These are phyloP conservation scores for Castanopsis chinensis DNA, from an alignment of 306 rosid species.

Conservation along the genomic window DNA sequence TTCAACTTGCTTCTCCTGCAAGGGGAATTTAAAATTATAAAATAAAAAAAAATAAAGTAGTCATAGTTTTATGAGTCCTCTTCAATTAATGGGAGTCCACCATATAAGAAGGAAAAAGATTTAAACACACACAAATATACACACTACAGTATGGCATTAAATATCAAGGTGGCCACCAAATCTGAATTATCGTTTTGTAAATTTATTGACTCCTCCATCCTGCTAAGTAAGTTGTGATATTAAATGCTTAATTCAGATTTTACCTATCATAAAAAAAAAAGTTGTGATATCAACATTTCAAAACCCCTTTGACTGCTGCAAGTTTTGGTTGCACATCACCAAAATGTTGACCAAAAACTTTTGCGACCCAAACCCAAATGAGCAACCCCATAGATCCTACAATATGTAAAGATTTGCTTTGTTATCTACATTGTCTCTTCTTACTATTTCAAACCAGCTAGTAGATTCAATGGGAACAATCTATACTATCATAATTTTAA, in stretches of 20 bases:
- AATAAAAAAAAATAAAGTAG: slow-evolving; percentile 13
- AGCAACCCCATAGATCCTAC: slow-evolving; percentile 2
- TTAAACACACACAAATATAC: too few relatives aligned
- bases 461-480: slow-evolving; percentile 5
- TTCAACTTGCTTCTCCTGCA: slow-evolving; percentile 82
- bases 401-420: neutral
- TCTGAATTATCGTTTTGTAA: neutral
- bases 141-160: neutral
- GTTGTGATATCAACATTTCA: neutral
- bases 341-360: neutral
- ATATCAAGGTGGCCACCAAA: neutral
- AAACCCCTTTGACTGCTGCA: neutral
- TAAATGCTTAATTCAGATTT: too few relatives aligned
- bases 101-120: neutral
- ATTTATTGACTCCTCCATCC: neutral
- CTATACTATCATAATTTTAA: neutral
- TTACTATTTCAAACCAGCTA: neutral
- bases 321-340: neutral
- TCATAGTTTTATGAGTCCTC: neutral
- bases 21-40: neutral
- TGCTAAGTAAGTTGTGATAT: too few relatives aligned
- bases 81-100: neutral
- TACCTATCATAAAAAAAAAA: too few relatives aligned
- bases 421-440: neutral
- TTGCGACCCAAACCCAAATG: neutral